Evolutionary conservation across 2,329 filamentous ascomycete genomes (phyloP).

Genomic region (Curvularia hawaiiensis): DNA sequence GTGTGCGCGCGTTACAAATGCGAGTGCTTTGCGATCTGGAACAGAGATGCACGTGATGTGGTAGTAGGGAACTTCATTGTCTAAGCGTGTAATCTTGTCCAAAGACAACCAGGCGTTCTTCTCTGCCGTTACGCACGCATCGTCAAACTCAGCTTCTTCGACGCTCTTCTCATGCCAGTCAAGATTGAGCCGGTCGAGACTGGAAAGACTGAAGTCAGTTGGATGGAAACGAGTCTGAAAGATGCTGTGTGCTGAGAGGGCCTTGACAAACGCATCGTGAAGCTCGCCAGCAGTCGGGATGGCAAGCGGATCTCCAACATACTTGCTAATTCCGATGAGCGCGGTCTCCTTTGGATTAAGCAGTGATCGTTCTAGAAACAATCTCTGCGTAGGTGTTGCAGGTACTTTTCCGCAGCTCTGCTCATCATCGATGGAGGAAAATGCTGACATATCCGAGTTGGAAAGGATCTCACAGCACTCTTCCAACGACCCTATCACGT

Average conservation of each 20-base stretch:
- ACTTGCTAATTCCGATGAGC: not conserved
- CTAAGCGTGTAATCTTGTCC: not conserved
- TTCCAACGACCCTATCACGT: too few relatives aligned
- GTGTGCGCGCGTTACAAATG: slow-evolving; percentile 8
- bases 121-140: slow-evolving; percentile 6
- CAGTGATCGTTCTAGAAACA: too few relatives aligned
- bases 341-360: not conserved
- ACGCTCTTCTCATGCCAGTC: slow-evolving; percentile 10
- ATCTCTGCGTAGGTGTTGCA: too few relatives aligned
- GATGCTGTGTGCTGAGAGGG: slow-evolving; percentile 10
- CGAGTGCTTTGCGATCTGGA: slow-evolving; percentile 9
- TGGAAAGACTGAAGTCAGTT: not conserved
- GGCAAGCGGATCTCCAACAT: slow-evolving; percentile 11
- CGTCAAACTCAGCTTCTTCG: slow-evolving; percentile 1
- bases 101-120: slow-evolving; percentile 7
- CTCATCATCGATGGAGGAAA: too few relatives aligned
- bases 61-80: slow-evolving; percentile 10
- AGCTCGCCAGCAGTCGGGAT: too few relatives aligned
- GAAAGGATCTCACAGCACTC: not conserved
- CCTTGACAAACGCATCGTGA: slow-evolving; percentile 2
- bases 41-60: slow-evolving; percentile 15
- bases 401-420: too few relatives aligned
- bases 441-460: not conserved
- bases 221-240: slow-evolving; percentile 14
- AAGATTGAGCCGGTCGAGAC: slow-evolving; percentile 10